Evolutionary conservation across 139 green algal species (phyloP), one percentile per base, ranked within the genome.

Genomic region (Mesostigma viride): DNA sequence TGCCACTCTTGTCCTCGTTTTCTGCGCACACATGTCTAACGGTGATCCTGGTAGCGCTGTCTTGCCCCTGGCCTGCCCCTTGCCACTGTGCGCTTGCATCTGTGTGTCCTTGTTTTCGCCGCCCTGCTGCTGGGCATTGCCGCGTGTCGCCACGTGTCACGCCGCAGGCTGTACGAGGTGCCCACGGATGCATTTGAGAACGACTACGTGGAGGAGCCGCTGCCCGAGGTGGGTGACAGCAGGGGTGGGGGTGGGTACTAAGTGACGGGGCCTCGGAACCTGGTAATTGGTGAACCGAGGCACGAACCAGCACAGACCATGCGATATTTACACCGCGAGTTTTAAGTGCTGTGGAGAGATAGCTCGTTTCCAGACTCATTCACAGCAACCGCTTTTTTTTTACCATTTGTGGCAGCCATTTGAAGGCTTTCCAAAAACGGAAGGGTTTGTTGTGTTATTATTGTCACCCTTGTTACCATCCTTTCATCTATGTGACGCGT

Each of bases 101-200:
- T n/a, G n/a, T n/a, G n/a, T n/a, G n/a, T n/a, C n/a, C n/a, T n/a
- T n/a, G n/a, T n/a, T n/a, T n/a, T n/a, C n/a, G n/a, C n/a, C n/a
- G n/a, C n/a, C n/a, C n/a, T n/a, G n/a, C n/a, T n/a, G n/a, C n/a
- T n/a, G n/a, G n/a, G n/a, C n/a, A n/a, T n/a, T n/a, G n/a, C n/a
- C n/a, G n/a, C n/a, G n/a, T n/a, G n/a, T n/a, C n/a, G n/a, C n/a
- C n/a, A n/a, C n/a, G n/a, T n/a, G n/a, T n/a, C n/a, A n/a, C 40
- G 8, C 14, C 27, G 32, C 69, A 75, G 71, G 65, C 24, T 78
- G 44, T 78, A 78, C 62, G 72, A 74, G 27, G 72, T 78, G 32
- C 72, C 72, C 4, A 65, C 17, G 14, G 67, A 79, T 67, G 76
- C 82, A 1, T 90, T 94, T 62, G 68, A 83, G 33, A 71, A 79